phyloP scores from a whole-genome alignment of 139 green algal species.

The Picochlorum sp. region DNA sequence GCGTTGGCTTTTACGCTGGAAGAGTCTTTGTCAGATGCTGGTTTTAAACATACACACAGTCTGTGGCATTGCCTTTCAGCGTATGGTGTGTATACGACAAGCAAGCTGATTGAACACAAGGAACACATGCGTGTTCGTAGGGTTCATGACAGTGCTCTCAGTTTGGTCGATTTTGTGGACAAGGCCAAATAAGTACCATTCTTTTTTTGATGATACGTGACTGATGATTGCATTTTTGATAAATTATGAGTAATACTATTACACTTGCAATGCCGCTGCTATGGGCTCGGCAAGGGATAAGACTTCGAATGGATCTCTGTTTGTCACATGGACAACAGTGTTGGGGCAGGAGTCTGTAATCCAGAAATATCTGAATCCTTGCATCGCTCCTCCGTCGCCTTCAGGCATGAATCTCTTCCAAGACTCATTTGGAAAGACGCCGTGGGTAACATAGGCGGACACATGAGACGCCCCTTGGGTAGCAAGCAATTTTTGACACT shows the following conservation, averaged over 20 bases:
- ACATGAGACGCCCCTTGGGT: constrained; percentile 49
- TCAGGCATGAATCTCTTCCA: constrained; percentile 64
- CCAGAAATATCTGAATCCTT: constrained; percentile 90
- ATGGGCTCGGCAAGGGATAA: constrained; percentile 83
- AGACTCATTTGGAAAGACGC: constrained; percentile 89
- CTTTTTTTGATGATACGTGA: neutral
- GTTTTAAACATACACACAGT: constrained; percentile 22
- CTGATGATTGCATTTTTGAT: constrained; percentile 1
- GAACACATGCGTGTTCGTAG: constrained; percentile 21
- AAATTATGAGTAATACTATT: neutral
- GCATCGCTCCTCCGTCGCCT: constrained; percentile 14
- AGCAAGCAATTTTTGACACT: constrained; percentile 84
- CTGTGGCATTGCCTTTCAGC: constrained; percentile 50
- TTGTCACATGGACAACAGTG: constrained; percentile 60
- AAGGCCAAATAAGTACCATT: neutral
- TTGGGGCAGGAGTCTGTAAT: constrained; percentile 89
- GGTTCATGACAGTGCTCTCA: neutral
- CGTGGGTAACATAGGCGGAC: constrained; percentile 93
- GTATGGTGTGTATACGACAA: constrained; percentile 24
- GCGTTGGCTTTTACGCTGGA: constrained; percentile 46
- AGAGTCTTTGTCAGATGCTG: constrained; percentile 12
- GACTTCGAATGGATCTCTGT: constrained; percentile 79
- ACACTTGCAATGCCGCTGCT: constrained; percentile 85
- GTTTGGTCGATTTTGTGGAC: constrained; percentile 1
- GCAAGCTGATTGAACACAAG: constrained; percentile 43